Evolutionary conservation across 2,329 filamentous ascomycete species (phyloP).

Genomic region (Sporothrix sp.): DNA sequence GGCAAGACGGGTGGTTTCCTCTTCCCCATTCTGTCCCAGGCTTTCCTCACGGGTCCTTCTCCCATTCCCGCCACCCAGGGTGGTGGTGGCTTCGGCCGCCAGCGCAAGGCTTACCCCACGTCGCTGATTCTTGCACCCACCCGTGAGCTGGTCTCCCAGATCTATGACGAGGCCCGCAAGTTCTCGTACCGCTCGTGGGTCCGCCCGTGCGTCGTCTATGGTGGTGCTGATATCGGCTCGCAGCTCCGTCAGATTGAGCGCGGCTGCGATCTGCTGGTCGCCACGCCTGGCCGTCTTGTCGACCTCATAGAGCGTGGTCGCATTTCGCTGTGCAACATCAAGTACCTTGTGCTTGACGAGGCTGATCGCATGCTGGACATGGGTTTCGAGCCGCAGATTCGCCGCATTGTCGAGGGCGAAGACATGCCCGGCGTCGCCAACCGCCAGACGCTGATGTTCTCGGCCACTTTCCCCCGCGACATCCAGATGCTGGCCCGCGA

Average conservation of each 20-base stretch:
- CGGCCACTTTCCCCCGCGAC: constrained; percentile 95
- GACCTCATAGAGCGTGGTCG: constrained; percentile 97
- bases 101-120: constrained; percentile 96
- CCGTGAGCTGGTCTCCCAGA: constrained; percentile 96
- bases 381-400: constrained; percentile 99
- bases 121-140: constrained; percentile 93
- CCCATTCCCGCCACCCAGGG: constrained; percentile 45
- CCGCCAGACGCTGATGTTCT: constrained; percentile 99
- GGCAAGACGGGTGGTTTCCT: constrained; percentile 99
- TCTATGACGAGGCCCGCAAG: constrained; percentile 95
- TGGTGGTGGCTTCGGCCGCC: constrained; percentile 68
- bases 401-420: constrained; percentile 94
- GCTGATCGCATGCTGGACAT: constrained; percentile 99
- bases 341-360: constrained; percentile 97
- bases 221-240: constrained; percentile 96
- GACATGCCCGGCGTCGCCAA: constrained; percentile 81
- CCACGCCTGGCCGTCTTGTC: constrained; percentile 92
- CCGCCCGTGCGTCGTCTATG: constrained; percentile 94
- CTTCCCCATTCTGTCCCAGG: constrained; percentile 97
- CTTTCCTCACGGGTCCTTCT: constrained; percentile 81
- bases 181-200: constrained; percentile 99
- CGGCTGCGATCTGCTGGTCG: constrained; percentile 92
- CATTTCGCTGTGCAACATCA: constrained; percentile 97
- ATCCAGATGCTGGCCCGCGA: constrained; percentile 98
- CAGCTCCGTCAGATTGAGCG: constrained; percentile 97